Evolutionary conservation across 495 filamentous ascomycete species (phyloP), one percentile per base, ranked within the genome.

Genomic region (Penicillium dipodomyicola): DNA sequence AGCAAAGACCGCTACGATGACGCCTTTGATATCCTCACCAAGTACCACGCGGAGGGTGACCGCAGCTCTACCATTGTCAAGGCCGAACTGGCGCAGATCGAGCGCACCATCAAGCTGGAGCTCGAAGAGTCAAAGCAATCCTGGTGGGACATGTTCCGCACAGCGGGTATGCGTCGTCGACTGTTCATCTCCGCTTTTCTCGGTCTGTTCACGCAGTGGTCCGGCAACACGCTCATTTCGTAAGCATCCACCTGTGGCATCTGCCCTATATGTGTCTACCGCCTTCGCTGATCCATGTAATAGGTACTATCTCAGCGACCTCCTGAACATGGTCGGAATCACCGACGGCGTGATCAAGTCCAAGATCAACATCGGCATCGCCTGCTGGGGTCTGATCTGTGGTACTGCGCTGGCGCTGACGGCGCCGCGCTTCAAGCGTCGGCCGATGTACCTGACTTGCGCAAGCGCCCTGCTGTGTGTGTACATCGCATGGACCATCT

Each of bases 151-250:
- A 71, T 85, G 71, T 65, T 87, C 57, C 69, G 67, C 10, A 80
- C 80, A 0, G 40, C 75, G 0, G 84, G 82, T 22, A 87, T 83
- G 69, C 70, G 77, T 11, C 77, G 79, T 45, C 80, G 84, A 41
- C 70, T 84, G 7, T 57, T 86, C 27, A 80, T 87, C 60, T 76
- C 77, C 4, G 75, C 79, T 8, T 78, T 82, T 52, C 70, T 87
- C 14, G 82, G 83, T 5, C 62, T 87, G 7, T 86, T 87, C 67
- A 82, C 82, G 0, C 84, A 88, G 62, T 85, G 83, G 75, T 84
- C 81, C 37, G 84, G 85, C 22, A 87, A 87, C 63, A 83, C 80
- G 11, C 69, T 86, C 42, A 84, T 86, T 46, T 83, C 82, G 61
- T 79, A 63, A 56, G 58, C 19, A 59, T 55, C 5, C 19, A 4